These are phyloP conservation scores for Pezicula neosporulosa DNA, from an alignment of 2,329 filamentous ascomycete species.

Conservation along the genomic window DNA sequence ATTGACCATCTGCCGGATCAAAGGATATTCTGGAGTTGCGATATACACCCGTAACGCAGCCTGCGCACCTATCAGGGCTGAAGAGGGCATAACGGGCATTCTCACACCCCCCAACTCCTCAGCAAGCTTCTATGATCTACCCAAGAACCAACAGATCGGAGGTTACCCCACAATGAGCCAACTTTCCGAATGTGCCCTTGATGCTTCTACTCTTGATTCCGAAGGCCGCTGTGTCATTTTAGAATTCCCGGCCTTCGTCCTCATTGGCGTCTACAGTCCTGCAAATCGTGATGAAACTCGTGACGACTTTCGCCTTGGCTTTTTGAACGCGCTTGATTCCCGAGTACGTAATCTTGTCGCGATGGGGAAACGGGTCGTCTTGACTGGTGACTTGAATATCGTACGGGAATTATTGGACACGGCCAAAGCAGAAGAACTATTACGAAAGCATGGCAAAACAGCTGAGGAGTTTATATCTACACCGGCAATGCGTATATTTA, in stretches of 20 bases:
- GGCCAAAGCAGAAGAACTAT: conserved; percentile 67
- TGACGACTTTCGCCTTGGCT: conserved; percentile 77
- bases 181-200: conserved; percentile 57
- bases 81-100: conserved; percentile 88
- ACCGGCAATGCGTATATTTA: conserved; percentile 75
- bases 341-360: conserved; percentile 79
- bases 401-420: conserved; percentile 62
- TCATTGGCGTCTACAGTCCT: conserved; percentile 89
- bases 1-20: background rate
- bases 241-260: conserved; percentile 91
- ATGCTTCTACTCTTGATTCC: conserved; percentile 74
- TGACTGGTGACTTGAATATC: conserved; percentile 89
- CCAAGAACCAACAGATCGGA: conserved; percentile 73
- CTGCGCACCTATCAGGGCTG: conserved; percentile 83
- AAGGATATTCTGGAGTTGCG: conserved; percentile 92
- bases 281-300: conserved; percentile 83
- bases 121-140: conserved; percentile 70
- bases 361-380: conserved; percentile 78
- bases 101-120: conserved; percentile 70
- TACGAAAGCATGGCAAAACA: conserved; percentile 66
- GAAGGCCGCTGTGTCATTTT: conserved; percentile 90
- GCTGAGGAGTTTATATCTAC: conserved; percentile 69
- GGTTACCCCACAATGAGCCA: conserved; percentile 77
- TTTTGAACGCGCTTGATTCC: conserved; percentile 75
- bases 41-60: conserved; percentile 89